Evolutionary conservation across 1,284 basidiomycete genomes (phyloP).

Genomic region (Pyrrhoderma noxium): DNA sequence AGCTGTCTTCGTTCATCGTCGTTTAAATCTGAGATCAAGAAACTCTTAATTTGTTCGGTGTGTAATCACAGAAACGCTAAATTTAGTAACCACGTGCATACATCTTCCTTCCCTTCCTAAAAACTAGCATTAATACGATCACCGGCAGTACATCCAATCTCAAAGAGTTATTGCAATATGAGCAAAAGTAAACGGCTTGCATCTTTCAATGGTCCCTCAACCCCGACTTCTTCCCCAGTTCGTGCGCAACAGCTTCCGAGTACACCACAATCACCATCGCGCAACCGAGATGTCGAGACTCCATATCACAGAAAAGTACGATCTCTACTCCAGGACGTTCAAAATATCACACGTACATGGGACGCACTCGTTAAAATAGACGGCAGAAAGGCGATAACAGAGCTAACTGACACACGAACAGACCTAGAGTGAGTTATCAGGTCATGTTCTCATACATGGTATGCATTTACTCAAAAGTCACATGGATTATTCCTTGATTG

Average conservation of each 20-base stretch:
- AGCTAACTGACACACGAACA: slow-evolving; percentile 63
- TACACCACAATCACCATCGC: slow-evolving; percentile 46
- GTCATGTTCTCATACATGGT: slow-evolving; percentile 52
- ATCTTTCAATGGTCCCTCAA: slow-evolving; percentile 71
- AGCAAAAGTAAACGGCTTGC: slow-evolving; percentile 45
- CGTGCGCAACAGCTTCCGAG: slow-evolving; percentile 31
- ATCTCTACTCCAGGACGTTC: slow-evolving; percentile 54
- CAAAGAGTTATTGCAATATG: no score
- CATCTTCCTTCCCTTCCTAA: no score
- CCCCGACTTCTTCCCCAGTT: slow-evolving; percentile 59
- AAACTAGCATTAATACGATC: no score
- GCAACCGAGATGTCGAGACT: slow-evolving; percentile 42
- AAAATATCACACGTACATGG: slow-evolving; percentile 56
- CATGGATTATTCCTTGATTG: background rate
- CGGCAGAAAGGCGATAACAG: slow-evolving; percentile 58
- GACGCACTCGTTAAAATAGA: slow-evolving; percentile 70
- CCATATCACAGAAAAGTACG: slow-evolving; percentile 69
- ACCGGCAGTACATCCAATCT: no score
- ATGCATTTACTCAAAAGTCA: slow-evolving; percentile 41
- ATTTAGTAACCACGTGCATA: background rate
- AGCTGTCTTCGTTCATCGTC: slow-evolving; percentile 20
- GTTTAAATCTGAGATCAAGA: background rate
- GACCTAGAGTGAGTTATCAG: slow-evolving; percentile 59
- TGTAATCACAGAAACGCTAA: no score
- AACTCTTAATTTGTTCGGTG: no score